These are phyloP conservation scores for Termitomyces sp. DNA, from an alignment of 1,284 basidiomycete species.

Conservation along the genomic window DNA sequence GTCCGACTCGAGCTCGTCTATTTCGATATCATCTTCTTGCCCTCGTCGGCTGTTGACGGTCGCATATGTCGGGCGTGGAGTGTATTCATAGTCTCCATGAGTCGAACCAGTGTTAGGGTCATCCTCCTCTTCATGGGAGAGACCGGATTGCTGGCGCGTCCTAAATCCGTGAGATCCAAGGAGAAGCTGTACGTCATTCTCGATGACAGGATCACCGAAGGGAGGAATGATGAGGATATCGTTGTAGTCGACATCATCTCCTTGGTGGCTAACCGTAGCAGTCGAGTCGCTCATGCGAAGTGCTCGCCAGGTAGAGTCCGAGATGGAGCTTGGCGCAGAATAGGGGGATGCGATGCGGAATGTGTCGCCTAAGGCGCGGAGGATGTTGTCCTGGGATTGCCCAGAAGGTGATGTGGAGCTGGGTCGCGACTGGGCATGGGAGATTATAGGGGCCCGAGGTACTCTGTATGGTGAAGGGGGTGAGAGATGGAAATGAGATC, in stretches of 20 bases:
- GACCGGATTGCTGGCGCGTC: neutral
- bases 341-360: conserved; percentile 42
- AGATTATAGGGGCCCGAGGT: conserved; percentile 6
- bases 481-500: conserved; percentile 3
- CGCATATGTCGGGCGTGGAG: conserved; percentile 7
- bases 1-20: conserved; percentile 24
- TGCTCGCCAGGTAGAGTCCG: conserved; percentile 35
- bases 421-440: conserved; percentile 9
- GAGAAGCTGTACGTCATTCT: conserved; percentile 53
- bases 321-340: conserved; percentile 33
- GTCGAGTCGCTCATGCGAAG: conserved; percentile 19
- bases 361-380: conserved; percentile 50
- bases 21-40: conserved; percentile 19
- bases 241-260: neutral
- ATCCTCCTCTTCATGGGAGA: conserved; percentile 16
- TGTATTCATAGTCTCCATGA: conserved; percentile 28
- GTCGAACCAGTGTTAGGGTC: conserved; percentile 29
- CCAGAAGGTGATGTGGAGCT: conserved; percentile 9
- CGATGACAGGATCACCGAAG: conserved; percentile 53
- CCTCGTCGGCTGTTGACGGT: conserved; percentile 10
- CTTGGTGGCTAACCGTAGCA: conserved; percentile 15
- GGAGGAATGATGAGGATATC: conserved; percentile 51
- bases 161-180: conserved; percentile 43
- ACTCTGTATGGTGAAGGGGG: conserved; percentile 6
- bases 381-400: conserved; percentile 22